These are phyloP conservation scores for Xylaria hypoxylon DNA, from an alignment of 2,329 filamentous ascomycete genomes.

Conservation along the genomic window DNA sequence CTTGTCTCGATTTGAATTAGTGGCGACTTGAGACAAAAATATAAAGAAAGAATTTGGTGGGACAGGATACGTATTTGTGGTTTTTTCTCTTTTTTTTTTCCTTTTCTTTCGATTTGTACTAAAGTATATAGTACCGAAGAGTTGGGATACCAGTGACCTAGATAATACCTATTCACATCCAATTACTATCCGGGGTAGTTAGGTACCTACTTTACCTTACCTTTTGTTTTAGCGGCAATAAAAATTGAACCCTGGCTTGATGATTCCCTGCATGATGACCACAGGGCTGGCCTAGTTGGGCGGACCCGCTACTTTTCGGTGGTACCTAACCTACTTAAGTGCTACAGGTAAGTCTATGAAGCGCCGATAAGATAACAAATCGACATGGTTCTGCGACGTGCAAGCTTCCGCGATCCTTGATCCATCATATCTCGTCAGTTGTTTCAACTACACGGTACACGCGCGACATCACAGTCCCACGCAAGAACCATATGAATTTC, in stretches of 20 bases:
- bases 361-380: conserved; percentile 31
- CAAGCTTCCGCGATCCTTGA: not conserved
- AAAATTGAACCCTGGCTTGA: conserved; percentile 33
- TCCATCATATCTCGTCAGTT: not conserved
- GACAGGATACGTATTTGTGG: not conserved
- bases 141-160: not conserved
- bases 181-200: not conserved
- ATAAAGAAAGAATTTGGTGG: not conserved
- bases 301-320: not conserved
- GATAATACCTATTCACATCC: not conserved
- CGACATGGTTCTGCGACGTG: not conserved
- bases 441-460: conserved; percentile 2
- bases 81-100: not conserved
- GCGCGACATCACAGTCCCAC: conserved; percentile 1
- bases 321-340: not conserved
- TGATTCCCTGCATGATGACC: conserved; percentile 32
- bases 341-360: not conserved
- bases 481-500: not conserved
- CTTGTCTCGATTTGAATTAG: not conserved
- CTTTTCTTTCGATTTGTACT: not conserved
- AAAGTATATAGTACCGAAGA: not conserved
- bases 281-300: conserved; percentile 10
- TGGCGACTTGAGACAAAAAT: not conserved
- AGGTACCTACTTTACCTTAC: too few species aligned
- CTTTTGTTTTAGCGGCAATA: conserved; percentile 8